phyloP scores from a whole-genome alignment of 2,329 filamentous ascomycete species.

The Calonectria pseudoturangicola region DNA sequence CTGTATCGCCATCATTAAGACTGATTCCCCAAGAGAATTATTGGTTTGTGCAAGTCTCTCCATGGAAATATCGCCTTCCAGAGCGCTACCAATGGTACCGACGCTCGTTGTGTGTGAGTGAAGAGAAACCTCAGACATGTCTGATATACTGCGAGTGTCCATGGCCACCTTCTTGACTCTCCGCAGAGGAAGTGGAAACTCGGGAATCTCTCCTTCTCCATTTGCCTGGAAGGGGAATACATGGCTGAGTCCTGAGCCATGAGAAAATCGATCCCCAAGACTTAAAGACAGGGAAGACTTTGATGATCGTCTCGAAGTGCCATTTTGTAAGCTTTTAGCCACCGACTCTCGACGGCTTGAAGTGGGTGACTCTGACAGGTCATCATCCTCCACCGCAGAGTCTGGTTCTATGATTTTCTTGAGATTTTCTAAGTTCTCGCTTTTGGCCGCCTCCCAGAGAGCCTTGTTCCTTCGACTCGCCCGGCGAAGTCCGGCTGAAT shows the following conservation, averaged over 20 bases:
- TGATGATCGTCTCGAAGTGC: conserved; percentile 59
- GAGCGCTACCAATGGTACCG: conserved; percentile 81
- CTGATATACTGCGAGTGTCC: conserved; percentile 92
- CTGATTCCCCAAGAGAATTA: conserved; percentile 84
- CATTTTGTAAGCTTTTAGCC: conserved; percentile 69
- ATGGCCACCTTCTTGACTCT: conserved; percentile 88
- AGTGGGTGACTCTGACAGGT: conserved; percentile 61
- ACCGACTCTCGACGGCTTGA: conserved; percentile 68
- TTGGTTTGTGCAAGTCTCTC: conserved; percentile 84
- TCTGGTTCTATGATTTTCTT: conserved; percentile 87
- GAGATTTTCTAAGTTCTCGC: conserved; percentile 85
- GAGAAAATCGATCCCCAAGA: conserved; percentile 71
- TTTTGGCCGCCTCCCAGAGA: conserved; percentile 89
- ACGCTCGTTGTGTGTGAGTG: conserved; percentile 88
- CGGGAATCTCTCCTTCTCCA: conserved; percentile 66
- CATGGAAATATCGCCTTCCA: conserved; percentile 91
- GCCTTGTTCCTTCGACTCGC: conserved; percentile 90
- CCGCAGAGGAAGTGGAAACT: conserved; percentile 61
- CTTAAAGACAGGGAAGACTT: conserved; percentile 65
- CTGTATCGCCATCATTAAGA: conserved; percentile 91
- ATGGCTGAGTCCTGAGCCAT: conserved; percentile 80
- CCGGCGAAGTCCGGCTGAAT: conserved; percentile 87
- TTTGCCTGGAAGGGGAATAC: conserved; percentile 89
- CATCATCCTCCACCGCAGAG: conserved; percentile 68
- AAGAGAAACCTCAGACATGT: conserved; percentile 88